A percentile compares a stretch with the other conserved stretches of the same genome.
phyloP scores from a whole-genome alignment of 306 rosid genomes.

The Inga oerstediana region DNA sequence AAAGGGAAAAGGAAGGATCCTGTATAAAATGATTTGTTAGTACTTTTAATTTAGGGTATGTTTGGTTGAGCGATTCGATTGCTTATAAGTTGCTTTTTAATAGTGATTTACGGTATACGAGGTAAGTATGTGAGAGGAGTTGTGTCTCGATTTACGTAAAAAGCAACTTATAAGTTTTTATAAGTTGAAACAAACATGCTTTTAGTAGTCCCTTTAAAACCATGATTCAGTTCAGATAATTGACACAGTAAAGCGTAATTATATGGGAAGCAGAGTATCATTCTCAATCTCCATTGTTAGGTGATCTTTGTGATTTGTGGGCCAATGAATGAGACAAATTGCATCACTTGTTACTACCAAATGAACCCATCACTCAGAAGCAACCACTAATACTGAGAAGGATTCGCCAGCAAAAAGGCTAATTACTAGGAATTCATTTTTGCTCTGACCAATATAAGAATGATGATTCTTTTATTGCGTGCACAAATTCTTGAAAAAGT shows the following conservation, averaged over 20 bases:
- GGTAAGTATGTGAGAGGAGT: no score
- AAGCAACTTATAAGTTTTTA: no score
- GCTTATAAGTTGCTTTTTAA: no score
- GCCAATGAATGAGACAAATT: constrained; percentile 3
- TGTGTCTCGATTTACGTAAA: no score
- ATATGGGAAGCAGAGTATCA: constrained; percentile 29
- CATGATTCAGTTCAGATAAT: not conserved
- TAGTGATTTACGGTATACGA: no score
- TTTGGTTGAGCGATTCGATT: no score
- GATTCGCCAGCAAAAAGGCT: constrained; percentile 23
- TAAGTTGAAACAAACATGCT: no score
- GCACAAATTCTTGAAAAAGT: not conserved
- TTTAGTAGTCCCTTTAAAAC: no score
- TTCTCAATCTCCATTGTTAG: not conserved
- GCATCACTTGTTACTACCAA: constrained; percentile 29
- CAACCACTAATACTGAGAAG: not conserved
- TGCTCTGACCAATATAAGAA: constrained; percentile 2
- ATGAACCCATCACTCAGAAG: not conserved
- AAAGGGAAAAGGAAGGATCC: not conserved
- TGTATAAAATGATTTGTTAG: not conserved
- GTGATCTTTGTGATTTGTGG: not conserved
- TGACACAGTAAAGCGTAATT: not conserved
- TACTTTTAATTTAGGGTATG: not conserved
- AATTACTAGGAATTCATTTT: constrained; percentile 15
- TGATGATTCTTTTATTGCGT: not conserved